Base-by-base conservation (phyloP, 352 stramenopile genomes). In the Globisporangium middletonii region DNA sequence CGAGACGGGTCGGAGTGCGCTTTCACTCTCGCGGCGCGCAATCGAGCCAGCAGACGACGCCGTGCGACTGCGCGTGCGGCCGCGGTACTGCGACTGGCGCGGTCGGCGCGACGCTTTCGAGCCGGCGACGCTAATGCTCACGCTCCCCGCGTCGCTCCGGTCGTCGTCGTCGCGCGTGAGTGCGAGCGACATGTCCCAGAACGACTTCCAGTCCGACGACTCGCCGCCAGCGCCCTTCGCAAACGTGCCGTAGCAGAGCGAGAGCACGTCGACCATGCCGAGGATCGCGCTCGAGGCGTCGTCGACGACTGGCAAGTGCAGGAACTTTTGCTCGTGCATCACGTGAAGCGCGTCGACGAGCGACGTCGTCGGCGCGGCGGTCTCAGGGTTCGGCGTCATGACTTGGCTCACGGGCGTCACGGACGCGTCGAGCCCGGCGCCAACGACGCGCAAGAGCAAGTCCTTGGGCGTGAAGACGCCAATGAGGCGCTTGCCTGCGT, bases 401-500 rank as follows among this genome's bases (percentile, higher is more conserved):
- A 99, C 94, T 64, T 93, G 73, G 18, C 75, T 88, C 16, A 99
- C 89, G 13, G 72, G 72, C 50, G 94, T 99, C 55, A 74, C 81
- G 19, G 93, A 77, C 23, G 96, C 82, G 56, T 97, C 84, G 6
- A 98, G 60, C 37, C 94, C 89, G 44, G 93, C 95, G 6, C 94
- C 92, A 57, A 98, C 83, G 15, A 98, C 96, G 41, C 96, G 83
- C 18, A 95, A 87, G 69, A 99, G 86, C 64, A 99, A 72, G 75
- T 99, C 97, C 71, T 99, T 99, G 4, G 97, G 97, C 0, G 95
- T 98, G 64, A 99, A 98, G 55, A 99, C 97, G 61, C 97, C 97
- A 46, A 98, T 78, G 16, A 99, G 68, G 19, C 79, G 66, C 72
- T 94, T 94, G 7, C 79, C 62, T 50, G 70, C 57, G 55, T 83